These are phyloP conservation scores for Pleurotus giganteus DNA, from an alignment of 768 basidiomycete genomes.

Conservation along the genomic window DNA sequence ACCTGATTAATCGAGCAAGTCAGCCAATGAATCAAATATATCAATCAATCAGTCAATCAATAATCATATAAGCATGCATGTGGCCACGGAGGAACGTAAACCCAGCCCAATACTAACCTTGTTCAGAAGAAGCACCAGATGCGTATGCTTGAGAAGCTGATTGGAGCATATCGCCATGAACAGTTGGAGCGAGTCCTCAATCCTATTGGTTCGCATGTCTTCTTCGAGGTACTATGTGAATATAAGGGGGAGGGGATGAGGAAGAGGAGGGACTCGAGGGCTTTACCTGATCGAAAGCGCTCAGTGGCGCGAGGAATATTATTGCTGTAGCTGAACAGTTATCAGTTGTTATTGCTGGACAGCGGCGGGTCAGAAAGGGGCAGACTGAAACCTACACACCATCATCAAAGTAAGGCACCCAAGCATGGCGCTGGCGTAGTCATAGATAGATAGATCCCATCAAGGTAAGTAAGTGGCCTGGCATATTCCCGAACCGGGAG, in stretches of 20 bases:
- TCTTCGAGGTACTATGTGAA: conserved; percentile 70
- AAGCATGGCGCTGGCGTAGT: conserved; percentile 61
- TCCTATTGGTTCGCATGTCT: conserved; percentile 73
- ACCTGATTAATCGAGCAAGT: conserved; percentile 38
- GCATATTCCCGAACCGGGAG: too few species aligned
- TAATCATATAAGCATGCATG: not conserved
- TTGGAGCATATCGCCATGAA: conserved; percentile 77
- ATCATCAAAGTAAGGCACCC: conserved; percentile 86
- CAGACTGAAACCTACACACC: conserved; percentile 36
- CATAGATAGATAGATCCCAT: not conserved
- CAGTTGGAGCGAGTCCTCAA: conserved; percentile 79
- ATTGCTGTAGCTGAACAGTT: conserved; percentile 64
- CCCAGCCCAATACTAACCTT: conserved; percentile 47
- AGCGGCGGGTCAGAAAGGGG: not conserved
- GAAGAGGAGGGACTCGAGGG: not conserved
- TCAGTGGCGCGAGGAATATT: conserved; percentile 84
- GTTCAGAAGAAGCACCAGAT: conserved; percentile 75
- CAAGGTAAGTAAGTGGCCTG: not conserved
- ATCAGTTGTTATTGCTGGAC: not conserved
- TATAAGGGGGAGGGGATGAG: conserved; percentile 3
- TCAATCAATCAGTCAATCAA: not conserved
- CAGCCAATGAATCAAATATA: not conserved
- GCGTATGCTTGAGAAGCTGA: conserved; percentile 67
- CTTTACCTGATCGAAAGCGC: conserved; percentile 80
- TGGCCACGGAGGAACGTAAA: not conserved